Conservation (phyloP, 2,329 filamentous ascomycete species). For the Diplodia corticola region DNA sequence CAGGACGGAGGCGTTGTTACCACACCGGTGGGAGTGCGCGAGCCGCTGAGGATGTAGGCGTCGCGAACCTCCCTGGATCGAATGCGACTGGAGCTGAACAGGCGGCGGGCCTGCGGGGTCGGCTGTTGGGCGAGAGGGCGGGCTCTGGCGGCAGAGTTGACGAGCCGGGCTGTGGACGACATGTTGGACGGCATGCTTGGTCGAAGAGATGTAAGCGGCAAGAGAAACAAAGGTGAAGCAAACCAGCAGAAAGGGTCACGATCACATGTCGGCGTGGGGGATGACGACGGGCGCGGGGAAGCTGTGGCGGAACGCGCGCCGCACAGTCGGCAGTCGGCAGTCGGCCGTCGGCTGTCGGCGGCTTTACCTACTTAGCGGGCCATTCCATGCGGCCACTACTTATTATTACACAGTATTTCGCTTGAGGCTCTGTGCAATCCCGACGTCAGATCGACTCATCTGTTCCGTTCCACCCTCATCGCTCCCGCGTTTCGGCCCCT, state of each 20-base stretch:
- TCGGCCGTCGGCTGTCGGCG: constrained; percentile 3
- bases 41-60: constrained; percentile 89
- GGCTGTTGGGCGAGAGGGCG: constrained; percentile 3
- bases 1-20: constrained; percentile 48
- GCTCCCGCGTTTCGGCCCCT: too few species aligned
- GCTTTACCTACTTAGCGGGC: background rate
- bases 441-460: background rate
- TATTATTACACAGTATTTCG: too few species aligned
- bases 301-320: background rate
- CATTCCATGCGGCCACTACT: background rate
- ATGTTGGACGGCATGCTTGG: background rate
- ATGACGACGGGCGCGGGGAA: constrained; percentile 19
- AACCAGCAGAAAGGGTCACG: constrained; percentile 2
- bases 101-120: constrained; percentile 26
- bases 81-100: constrained; percentile 37
- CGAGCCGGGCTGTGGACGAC: background rate
- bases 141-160: background rate
- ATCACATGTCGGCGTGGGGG: constrained; percentile 11
- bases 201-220: background rate
- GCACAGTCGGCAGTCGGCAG: too few species aligned
- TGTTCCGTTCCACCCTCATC: too few species aligned
- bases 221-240: background rate
- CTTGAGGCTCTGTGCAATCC: background rate
- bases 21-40: constrained; percentile 87
- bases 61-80: constrained; percentile 71